A percentile compares a stretch with the other conserved stretches of the same genome.
Conservation (phyloP, 495 filamentous ascomycete genomes). For the Tuber borchii region DNA sequence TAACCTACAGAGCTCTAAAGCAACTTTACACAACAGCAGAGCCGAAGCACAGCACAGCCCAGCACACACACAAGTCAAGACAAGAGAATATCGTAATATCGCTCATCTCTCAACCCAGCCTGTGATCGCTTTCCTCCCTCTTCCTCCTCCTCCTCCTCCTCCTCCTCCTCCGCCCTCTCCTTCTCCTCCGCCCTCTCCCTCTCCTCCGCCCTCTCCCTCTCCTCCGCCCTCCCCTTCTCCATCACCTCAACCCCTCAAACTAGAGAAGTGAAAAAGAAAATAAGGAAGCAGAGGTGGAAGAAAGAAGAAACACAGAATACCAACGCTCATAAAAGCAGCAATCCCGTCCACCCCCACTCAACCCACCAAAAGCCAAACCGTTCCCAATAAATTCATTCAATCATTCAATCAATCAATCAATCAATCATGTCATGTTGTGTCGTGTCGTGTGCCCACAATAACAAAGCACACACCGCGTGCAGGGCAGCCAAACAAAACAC, state of each 20-base stretch:
- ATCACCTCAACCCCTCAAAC: neutral
- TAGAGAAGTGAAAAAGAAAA: neutral
- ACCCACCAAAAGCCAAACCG: neutral
- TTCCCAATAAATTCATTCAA: neutral
- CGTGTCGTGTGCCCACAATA: neutral
- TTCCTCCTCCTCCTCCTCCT: neutral
- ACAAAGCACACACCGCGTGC: neutral
- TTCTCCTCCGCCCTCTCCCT: neutral
- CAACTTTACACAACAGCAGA: neutral
- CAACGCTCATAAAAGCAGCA: neutral
- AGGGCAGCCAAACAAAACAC: constrained; percentile 1
- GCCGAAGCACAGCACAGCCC: neutral
- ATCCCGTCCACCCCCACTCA: neutral
- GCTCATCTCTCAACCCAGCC: neutral
- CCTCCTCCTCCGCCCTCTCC: neutral
- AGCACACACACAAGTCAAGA: neutral
- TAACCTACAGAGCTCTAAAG: neutral
- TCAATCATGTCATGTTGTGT: neutral
- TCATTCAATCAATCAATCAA: neutral
- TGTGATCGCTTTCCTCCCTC: neutral
- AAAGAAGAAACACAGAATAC: neutral
- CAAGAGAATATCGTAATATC: neutral
- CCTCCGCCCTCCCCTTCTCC: neutral
- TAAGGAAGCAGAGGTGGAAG: neutral
- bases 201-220: too few species aligned